These are phyloP conservation scores for Aspergillus ustus DNA, from an alignment of 2,329 filamentous ascomycete species.

Conservation along the genomic window DNA sequence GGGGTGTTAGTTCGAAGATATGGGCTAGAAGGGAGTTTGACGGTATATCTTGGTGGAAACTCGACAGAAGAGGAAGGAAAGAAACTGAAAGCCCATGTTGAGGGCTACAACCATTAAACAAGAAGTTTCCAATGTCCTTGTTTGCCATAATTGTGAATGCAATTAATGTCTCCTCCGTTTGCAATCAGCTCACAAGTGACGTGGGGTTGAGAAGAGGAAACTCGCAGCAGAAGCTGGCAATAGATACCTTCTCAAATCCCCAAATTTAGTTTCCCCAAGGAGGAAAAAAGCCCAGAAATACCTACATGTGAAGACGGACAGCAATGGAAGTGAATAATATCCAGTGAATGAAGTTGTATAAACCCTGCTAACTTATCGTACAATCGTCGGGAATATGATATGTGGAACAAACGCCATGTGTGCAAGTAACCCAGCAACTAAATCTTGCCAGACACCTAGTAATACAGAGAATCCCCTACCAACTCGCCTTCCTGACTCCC, in stretches of 20 bases:
- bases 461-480: constrained; percentile 60
- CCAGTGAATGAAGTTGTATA: constrained; percentile 4
- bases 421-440: constrained; percentile 26
- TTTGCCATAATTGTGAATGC: not conserved
- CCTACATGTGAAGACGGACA: not conserved
- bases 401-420: constrained; percentile 33
- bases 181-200: not conserved
- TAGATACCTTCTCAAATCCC: no score
- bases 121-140: not conserved
- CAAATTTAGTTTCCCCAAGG: not conserved
- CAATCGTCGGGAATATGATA: constrained; percentile 14
- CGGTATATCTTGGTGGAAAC: not conserved
- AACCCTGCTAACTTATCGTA: constrained; percentile 17
- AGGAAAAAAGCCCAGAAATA: no score
- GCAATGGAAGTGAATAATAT: constrained; percentile 1
- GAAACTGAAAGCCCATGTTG: not conserved
- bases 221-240: not conserved
- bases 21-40: not conserved
- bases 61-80: not conserved
- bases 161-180: not conserved
- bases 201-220: not conserved
- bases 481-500: constrained; percentile 94
- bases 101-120: not conserved
- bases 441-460: constrained; percentile 24
- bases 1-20: not conserved